A percentile compares a stretch with the other conserved stretches of the same genome.
Conservation (phyloP, 441 rosid genomes). For the Erysimum pusillum region DNA sequence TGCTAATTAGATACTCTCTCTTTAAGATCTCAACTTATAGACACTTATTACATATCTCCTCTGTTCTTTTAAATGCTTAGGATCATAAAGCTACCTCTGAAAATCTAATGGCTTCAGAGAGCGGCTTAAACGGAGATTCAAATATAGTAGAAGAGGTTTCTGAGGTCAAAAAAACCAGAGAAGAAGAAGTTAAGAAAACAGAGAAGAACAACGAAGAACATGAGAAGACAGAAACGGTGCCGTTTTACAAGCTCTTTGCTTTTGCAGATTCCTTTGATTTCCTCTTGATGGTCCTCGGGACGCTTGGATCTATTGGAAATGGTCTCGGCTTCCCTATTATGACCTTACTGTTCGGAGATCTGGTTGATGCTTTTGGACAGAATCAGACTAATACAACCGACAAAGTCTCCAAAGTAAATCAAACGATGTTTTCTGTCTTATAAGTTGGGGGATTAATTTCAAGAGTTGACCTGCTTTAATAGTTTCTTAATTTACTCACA, state of each 20-base stretch:
- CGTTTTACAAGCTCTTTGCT: conserved; percentile 24
- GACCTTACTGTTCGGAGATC: conserved; percentile 59
- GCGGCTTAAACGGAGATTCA: conserved; percentile 35
- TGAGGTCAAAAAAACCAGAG: conserved; percentile 28
- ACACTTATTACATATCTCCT: conserved; percentile 2
- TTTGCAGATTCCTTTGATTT: conserved; percentile 38
- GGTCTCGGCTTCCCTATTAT: conserved; percentile 43
- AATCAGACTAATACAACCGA: conserved; percentile 45
- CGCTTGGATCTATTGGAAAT: conserved; percentile 26
- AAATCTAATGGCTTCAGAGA: conserved; percentile 51
- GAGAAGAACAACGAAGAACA: conserved; percentile 34
- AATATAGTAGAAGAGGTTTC: conserved; percentile 48
- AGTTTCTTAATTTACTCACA: conserved; percentile 33
- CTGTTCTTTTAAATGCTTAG: conserved; percentile 25
- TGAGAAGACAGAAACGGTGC: conserved; percentile 19
- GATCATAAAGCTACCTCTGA: conserved; percentile 21
- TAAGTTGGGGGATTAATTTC: background rate
- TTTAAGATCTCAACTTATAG: conserved; percentile 6
- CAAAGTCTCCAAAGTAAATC: conserved; percentile 54
- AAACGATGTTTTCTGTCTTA: conserved; percentile 2
- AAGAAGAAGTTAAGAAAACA: conserved; percentile 39
- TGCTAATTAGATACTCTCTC: background rate
- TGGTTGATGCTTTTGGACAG: conserved; percentile 54
- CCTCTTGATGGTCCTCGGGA: conserved; percentile 10
- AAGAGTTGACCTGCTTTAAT: background rate